phyloP scores from a whole-genome alignment of 2,329 filamentous ascomycete species.

The Penicillium hordei region DNA sequence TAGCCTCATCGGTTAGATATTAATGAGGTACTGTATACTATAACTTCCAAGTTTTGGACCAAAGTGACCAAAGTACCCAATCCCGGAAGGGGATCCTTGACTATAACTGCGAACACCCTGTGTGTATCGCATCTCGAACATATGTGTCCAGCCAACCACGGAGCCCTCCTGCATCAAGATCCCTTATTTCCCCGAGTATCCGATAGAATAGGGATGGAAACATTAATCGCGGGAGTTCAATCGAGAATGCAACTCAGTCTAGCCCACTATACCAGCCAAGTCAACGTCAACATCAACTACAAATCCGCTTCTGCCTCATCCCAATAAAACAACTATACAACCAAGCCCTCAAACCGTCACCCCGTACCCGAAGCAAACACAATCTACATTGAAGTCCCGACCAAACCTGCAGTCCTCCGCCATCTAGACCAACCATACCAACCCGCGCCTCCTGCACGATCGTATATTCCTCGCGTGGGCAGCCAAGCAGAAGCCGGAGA shows the following conservation, averaged over 20 bases:
- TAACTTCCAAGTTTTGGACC: constrained; percentile 2
- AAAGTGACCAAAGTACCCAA: constrained; percentile 1
- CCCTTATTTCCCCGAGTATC: constrained; percentile 19
- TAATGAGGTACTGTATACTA: not conserved
- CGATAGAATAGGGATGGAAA: constrained; percentile 1
- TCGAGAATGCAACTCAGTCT: not conserved
- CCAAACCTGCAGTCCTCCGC: constrained; percentile 19
- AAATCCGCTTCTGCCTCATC: not conserved
- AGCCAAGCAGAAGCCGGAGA: constrained; percentile 23
- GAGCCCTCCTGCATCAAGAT: constrained; percentile 6
- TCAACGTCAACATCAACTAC: not conserved
- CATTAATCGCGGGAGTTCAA: not conserved
- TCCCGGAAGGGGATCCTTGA: constrained; percentile 12
- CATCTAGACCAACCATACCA: constrained; percentile 17
- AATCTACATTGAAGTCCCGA: constrained; percentile 19
- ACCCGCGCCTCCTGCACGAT: constrained; percentile 9
- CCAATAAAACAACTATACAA: not conserved
- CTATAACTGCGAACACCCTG: constrained; percentile 11
- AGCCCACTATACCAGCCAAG: not conserved
- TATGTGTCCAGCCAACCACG: constrained; percentile 7
- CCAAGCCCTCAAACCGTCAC: not conserved
- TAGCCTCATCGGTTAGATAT: constrained; percentile 6
- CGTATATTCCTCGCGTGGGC: constrained; percentile 21
- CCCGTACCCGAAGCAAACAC: not conserved
- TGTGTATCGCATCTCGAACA: constrained; percentile 8